Base-by-base conservation (phyloP, 2,329 filamentous ascomycete genomes). In the Verticillium dahliae region DNA sequence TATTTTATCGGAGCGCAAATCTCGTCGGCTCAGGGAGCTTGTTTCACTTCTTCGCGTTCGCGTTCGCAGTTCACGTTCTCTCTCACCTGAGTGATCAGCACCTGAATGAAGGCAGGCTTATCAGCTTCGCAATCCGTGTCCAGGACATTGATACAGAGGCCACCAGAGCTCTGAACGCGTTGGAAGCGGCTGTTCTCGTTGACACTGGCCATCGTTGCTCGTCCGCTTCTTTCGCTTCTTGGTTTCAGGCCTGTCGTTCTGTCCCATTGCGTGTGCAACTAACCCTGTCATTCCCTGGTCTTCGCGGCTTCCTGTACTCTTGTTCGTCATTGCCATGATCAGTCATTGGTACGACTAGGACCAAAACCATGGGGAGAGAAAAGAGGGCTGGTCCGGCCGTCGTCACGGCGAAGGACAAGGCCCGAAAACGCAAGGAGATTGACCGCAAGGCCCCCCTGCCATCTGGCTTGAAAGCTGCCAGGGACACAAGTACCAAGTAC, bases 401-500 rank as follows among this genome's bases (percentile, higher is more conserved):
- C 55, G 11, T 27, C 22, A 58, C 60, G 63, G 63, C 63, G 39
- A 66, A 63, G 63, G 64, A 65, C n/a, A 60, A 60, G 22, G 61
- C 65, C 58, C 58, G 58, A 15, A 63, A 60, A 41, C 61, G 60
- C 6, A 61, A 35, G 45, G 54, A 62, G 15, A 65, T 65, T 55
- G 74, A 73, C 63, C 69, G 68, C 22, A 69, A 69, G 57, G 72
- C 71, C 39, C 72, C 74, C 61, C 66, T 72, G 63, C 74, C 73
- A 14, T 63, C 68, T 33, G 71, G 69, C 57, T 70, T 79, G 59
- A 72, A 75, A 58, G 75, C 76, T 56, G 57, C 55, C 10, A 78
- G 74, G 56, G 66, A 72, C 33, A 62, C 80, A 39, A 82, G 79
- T 63, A 73, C 79, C 54, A 85, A 85, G 69, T 83, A 89, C 71